phyloP scores from a whole-genome alignment of 257 asterid genomes.

The Marsdenia floribunda region DNA sequence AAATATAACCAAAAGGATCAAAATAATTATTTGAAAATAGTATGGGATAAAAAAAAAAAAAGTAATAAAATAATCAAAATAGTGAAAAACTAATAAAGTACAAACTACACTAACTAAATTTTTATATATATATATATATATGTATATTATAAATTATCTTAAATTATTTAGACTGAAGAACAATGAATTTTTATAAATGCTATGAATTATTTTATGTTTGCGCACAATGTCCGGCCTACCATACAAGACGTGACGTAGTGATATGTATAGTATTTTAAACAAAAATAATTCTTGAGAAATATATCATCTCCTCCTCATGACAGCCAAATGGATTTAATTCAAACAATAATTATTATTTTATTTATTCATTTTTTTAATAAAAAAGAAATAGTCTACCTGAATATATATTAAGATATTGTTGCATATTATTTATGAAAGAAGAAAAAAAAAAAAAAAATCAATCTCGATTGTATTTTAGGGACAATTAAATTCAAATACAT shows the following conservation, averaged over 20 bases:
- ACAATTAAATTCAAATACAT: not conserved
- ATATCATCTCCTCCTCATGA: not conserved
- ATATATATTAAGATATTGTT: not conserved
- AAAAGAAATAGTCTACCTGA: not conserved
- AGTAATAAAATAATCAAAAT: no score
- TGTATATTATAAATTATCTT: no score
- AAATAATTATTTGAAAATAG: no score
- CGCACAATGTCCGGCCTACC: not conserved
- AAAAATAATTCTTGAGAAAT: not conserved
- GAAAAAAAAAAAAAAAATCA: not conserved
- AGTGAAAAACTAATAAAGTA: no score
- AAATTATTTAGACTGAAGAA: no score
- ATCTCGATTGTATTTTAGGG: not conserved
- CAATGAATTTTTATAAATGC: no score
- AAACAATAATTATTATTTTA: not conserved
- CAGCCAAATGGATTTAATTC: conserved; percentile 1
- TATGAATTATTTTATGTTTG: not conserved
- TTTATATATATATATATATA: no score
- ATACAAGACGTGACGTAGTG: not conserved
- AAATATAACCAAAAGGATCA: no score
- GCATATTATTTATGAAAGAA: not conserved
- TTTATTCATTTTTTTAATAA: not conserved
- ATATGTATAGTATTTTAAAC: not conserved
- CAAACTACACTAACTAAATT: no score
- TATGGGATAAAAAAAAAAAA: no score